Conservation (phyloP, 352 stramenopile genomes). For the Phytophthora boehmeriae region DNA sequence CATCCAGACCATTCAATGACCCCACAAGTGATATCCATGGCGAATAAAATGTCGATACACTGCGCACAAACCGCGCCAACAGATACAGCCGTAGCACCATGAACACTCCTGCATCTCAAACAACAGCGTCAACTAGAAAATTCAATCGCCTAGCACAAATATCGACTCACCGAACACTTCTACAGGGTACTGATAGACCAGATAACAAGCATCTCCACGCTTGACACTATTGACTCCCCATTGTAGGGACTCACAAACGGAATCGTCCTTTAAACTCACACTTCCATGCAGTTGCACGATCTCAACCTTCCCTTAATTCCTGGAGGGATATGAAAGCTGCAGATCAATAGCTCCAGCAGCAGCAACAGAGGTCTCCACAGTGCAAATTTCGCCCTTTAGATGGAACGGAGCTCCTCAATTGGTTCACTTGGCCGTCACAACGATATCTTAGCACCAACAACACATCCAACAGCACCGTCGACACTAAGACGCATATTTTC, state of each 20-base stretch:
- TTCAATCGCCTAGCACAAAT: neutral
- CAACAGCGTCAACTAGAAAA: neutral
- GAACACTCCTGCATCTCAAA: conserved; percentile 51
- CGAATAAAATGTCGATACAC: conserved; percentile 70
- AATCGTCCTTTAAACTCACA: conserved; percentile 17
- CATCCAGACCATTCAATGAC: conserved; percentile 76
- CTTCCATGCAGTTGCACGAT: conserved; percentile 56
- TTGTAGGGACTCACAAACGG: conserved; percentile 23
- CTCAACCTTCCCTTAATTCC: conserved; percentile 44
- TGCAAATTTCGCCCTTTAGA: conserved; percentile 32
- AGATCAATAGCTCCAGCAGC: conserved; percentile 60
- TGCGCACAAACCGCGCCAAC: conserved; percentile 70
- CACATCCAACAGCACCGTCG: conserved; percentile 46
- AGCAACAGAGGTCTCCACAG: conserved; percentile 33
- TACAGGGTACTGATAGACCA: conserved; percentile 69
- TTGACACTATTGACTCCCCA: conserved; percentile 36
- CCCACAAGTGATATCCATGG: conserved; percentile 79
- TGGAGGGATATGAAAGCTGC: conserved; percentile 69
- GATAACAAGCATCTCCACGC: conserved; percentile 46
- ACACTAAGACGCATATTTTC: conserved; percentile 42
- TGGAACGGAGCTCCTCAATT: conserved; percentile 56
- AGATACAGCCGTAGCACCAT: conserved; percentile 74
- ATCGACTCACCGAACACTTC: conserved; percentile 55
- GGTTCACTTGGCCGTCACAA: conserved; percentile 48
- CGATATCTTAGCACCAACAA: conserved; percentile 61